phyloP scores from a whole-genome alignment of 805 yeast genomes.

The Suhomyces sp. region DNA sequence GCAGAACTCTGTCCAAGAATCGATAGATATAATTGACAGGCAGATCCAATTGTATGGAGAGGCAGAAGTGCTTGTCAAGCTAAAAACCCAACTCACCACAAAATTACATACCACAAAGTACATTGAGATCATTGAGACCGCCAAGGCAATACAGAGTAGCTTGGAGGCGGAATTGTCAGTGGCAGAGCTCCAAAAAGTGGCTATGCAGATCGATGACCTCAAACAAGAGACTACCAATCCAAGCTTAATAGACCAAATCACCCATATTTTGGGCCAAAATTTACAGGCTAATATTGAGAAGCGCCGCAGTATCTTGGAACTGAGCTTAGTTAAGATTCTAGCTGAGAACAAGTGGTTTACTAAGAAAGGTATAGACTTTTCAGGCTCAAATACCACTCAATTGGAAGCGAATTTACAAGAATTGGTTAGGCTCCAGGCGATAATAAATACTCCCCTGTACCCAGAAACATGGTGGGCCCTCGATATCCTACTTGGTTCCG shows the following conservation, averaged over 20 bases:
- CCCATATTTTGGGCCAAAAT: background rate
- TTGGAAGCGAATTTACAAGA: conserved; percentile 1
- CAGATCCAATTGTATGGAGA: conserved; percentile 13
- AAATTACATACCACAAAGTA: conserved; percentile 1
- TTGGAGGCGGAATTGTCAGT: background rate
- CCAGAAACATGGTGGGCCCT: conserved; percentile 51
- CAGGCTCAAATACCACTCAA: background rate
- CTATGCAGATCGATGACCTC: background rate
- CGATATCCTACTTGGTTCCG: conserved; percentile 43
- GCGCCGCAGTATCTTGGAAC: background rate
- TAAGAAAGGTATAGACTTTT: background rate
- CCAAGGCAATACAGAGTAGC: background rate
- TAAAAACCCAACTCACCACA: conserved; percentile 3
- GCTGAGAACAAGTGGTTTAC: background rate
- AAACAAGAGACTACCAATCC: background rate
- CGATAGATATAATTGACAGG: conserved; percentile 6
- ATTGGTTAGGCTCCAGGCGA: conserved; percentile 31
- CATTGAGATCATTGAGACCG: conserved; percentile 5
- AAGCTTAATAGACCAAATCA: background rate
- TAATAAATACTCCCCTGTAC: conserved; percentile 24
- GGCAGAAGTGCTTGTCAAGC: conserved; percentile 7
- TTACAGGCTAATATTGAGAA: background rate
- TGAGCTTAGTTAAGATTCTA: background rate
- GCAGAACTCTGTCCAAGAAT: background rate
- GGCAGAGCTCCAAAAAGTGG: background rate